These are phyloP conservation scores for Trichoderma aggressivum DNA, from an alignment of 2,329 filamentous ascomycete genomes.

Conservation along the genomic window DNA sequence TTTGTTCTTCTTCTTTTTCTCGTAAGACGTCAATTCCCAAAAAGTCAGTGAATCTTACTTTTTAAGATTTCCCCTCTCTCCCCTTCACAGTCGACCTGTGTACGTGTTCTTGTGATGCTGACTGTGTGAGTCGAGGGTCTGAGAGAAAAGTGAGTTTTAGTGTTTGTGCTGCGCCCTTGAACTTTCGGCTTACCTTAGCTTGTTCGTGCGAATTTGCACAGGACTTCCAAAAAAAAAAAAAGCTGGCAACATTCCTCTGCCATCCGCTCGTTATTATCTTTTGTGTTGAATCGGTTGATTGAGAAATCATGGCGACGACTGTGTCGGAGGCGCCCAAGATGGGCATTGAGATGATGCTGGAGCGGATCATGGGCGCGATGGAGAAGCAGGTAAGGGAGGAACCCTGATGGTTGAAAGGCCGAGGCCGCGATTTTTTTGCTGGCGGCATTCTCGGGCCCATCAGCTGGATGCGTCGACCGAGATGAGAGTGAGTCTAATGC, in stretches of 20 bases:
- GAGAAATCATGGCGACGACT: conserved; percentile 19
- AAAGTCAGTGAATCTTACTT: not conserved
- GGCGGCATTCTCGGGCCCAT: not conserved
- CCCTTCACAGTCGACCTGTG: not conserved
- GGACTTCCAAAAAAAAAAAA: not conserved
- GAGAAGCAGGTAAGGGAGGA: conserved; percentile 23
- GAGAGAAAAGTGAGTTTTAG: conserved; percentile 9
- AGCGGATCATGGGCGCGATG: conserved; percentile 24
- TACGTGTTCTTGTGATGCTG: conserved; percentile 9
- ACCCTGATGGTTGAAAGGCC: not conserved
- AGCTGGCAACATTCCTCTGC: not conserved
- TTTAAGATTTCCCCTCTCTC: not conserved
- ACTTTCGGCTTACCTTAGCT: conserved; percentile 4
- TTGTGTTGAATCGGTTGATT: not conserved
- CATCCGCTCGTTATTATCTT: conserved; percentile 4
- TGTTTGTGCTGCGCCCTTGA: conserved; percentile 3
- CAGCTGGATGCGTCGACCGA: not conserved
- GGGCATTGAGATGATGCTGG: conserved; percentile 23
- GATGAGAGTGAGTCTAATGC: not conserved
- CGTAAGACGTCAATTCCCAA: not conserved
- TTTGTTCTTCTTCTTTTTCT: not conserved
- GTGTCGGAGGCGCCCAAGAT: conserved; percentile 10
- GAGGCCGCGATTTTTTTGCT: not conserved
- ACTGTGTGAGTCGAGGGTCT: not conserved
- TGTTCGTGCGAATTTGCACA: not conserved